phyloP scores from a whole-genome alignment of 192 early-diverging fungal genomes.

The Bifiguratus adelaidae region DNA sequence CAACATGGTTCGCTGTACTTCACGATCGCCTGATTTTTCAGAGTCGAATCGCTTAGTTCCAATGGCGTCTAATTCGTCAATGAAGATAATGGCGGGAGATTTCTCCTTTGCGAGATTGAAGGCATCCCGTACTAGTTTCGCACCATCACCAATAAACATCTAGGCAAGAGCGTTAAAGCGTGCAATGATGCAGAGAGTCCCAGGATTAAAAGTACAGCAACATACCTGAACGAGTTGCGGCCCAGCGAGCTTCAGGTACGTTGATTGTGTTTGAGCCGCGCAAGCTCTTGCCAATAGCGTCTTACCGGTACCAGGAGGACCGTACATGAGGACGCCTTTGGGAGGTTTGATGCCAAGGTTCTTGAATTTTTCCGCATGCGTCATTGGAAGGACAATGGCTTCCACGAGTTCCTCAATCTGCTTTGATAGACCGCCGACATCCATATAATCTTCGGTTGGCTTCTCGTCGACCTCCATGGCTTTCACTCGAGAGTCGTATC shows the following conservation, averaged over 20 bases:
- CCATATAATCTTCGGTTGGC: constrained; percentile 95
- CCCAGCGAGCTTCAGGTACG: constrained; percentile 92
- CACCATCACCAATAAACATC: constrained; percentile 99
- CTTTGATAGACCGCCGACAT: constrained; percentile 85
- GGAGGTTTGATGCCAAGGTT: constrained; percentile 80
- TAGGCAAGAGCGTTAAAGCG: too few species aligned
- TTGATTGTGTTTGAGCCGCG: constrained; percentile 93
- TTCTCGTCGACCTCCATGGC: constrained; percentile 99
- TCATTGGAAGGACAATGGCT: constrained; percentile 81
- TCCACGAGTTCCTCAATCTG: constrained; percentile 84
- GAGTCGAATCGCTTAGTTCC: constrained; percentile 98
- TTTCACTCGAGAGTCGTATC: constrained; percentile 95
- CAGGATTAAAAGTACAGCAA: not conserved
- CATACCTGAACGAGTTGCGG: constrained; percentile 84
- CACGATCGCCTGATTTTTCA: constrained; percentile 96
- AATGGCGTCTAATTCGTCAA: constrained; percentile 97
- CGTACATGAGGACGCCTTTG: constrained; percentile 80
- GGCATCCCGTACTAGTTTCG: constrained; percentile 94
- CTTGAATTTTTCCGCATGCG: constrained; percentile 77
- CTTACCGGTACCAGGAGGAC: constrained; percentile 78
- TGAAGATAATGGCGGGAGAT: constrained; percentile 97
- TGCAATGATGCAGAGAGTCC: too few species aligned
- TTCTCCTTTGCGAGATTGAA: constrained; percentile 97
- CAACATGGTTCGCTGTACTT: constrained; percentile 98
- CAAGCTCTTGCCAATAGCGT: constrained; percentile 96